Percentiles rank a stretch among this genome's conserved stretches.
Conservation (phyloP, 805 yeast species). For the Kregervanrija delftensis region DNA sequence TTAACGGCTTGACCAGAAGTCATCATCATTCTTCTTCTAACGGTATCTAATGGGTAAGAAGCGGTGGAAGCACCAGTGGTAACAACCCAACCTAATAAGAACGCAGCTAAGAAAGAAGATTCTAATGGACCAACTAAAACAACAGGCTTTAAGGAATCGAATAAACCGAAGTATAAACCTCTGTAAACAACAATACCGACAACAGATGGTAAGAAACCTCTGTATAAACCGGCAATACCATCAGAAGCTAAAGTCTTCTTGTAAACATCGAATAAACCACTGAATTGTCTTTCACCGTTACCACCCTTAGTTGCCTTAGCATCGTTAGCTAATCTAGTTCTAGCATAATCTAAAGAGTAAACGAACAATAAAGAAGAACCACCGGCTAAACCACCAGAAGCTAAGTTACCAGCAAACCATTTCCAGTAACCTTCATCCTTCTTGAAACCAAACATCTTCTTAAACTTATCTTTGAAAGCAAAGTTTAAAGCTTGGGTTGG, state of each 20-base stretch:
- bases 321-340: conserved; percentile 98
- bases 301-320: conserved; percentile 81
- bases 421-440: conserved; percentile 87
- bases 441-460: conserved; percentile 94
- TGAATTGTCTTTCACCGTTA: conserved; percentile 88
- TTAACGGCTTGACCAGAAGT: conserved; percentile 98
- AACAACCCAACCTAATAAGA: conserved; percentile 95
- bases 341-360: conserved; percentile 96
- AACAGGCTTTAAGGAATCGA: conserved; percentile 94
- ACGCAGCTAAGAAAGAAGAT: conserved; percentile 91
- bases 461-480: conserved; percentile 97
- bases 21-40: conserved; percentile 99
- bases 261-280: conserved; percentile 95
- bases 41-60: conserved; percentile 98
- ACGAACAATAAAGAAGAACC: conserved; percentile 90
- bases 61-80: conserved; percentile 98
- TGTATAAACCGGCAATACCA: conserved; percentile 97
- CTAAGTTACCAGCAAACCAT: conserved; percentile 98
- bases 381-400: conserved; percentile 99
- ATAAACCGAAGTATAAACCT: conserved; percentile 98
- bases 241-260: conserved; percentile 91
- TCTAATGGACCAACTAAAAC: conserved; percentile 90
- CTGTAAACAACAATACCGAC: conserved; percentile 97
- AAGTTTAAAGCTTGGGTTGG: conserved; percentile 98
- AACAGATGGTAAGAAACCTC: conserved; percentile 99